These are phyloP conservation scores for Cyberlindnera euphorbiiphila DNA, from an alignment of 805 yeast species.

Conservation along the genomic window DNA sequence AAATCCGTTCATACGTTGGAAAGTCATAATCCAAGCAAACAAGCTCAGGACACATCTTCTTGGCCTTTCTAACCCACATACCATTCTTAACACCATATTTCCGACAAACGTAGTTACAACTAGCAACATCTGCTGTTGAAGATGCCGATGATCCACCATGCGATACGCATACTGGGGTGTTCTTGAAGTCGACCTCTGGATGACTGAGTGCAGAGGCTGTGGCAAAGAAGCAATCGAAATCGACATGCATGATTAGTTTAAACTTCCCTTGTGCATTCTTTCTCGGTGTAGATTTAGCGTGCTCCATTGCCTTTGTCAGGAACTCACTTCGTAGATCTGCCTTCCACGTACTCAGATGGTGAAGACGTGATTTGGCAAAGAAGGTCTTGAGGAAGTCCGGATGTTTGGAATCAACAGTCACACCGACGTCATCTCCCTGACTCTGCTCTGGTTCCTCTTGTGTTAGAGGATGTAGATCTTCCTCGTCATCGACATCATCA, in stretches of 20 bases:
- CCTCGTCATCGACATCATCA: conserved; percentile 9
- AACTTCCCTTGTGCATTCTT: not conserved
- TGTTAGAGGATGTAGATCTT: conserved; percentile 7
- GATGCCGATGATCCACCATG: conserved; percentile 37
- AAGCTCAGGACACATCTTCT: conserved; percentile 59
- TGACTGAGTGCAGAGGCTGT: conserved; percentile 65
- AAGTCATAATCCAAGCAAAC: conserved; percentile 69
- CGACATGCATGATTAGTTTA: conserved; percentile 66
- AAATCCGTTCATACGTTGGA: conserved; percentile 60
- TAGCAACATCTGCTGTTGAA: conserved; percentile 74
- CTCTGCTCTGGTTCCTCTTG: conserved; percentile 13
- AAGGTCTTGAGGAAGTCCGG: conserved; percentile 71
- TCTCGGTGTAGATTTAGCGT: conserved; percentile 13
- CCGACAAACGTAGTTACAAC: conserved; percentile 88
- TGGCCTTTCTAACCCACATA: conserved; percentile 80
- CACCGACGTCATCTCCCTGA: conserved; percentile 4
- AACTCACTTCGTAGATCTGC: conserved; percentile 64
- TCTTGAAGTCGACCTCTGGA: conserved; percentile 45
- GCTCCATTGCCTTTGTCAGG: conserved; percentile 41
- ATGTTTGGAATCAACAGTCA: conserved; percentile 56
- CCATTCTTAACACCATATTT: conserved; percentile 78
- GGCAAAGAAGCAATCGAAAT: conserved; percentile 93
- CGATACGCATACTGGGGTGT: conserved; percentile 60
- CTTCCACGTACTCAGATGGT: conserved; percentile 87
- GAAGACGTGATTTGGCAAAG: conserved; percentile 79